Evolutionary conservation across 495 filamentous ascomycete genomes (phyloP).

Genomic region (Penicillium dipodomyicola): DNA sequence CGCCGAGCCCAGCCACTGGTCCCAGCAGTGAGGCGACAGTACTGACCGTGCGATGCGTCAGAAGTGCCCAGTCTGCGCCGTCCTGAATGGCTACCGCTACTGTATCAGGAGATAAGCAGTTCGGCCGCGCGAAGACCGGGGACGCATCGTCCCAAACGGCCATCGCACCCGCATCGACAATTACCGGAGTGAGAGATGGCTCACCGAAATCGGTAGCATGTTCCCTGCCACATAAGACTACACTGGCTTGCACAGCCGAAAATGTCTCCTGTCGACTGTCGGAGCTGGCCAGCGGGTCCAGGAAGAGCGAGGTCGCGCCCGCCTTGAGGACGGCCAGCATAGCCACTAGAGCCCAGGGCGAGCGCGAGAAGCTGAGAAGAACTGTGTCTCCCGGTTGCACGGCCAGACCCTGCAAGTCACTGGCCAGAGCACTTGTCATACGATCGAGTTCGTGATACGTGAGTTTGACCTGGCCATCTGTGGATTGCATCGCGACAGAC

Average conservation of each 20-base stretch:
- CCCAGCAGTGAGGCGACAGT: slow-evolving; percentile 1
- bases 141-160: no score
- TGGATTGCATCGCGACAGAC: no score
- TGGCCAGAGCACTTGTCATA: neutral
- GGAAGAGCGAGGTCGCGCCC: neutral
- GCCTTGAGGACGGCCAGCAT: slow-evolving; percentile 3
- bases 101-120: neutral
- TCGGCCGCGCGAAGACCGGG: neutral
- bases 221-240: neutral
- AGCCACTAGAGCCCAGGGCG: slow-evolving; percentile 1
- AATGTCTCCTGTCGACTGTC: no score
- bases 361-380: slow-evolving; percentile 2
- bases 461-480: no score
- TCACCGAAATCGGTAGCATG: no score
- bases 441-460: no score
- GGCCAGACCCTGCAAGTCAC: neutral
- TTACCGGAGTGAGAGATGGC: no score
- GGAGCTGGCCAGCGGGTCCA: no score
- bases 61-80: slow-evolving; percentile 4
- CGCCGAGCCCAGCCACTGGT: neutral
- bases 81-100: slow-evolving; percentile 3
- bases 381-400: slow-evolving; percentile 6
- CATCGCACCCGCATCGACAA: no score
- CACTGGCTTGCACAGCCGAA: no score
- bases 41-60: slow-evolving; percentile 3